Evolutionary conservation across 345 rosid genomes (phyloP), one percentile per base, ranked within the genome.

Genomic region (Gossypium arboreum): DNA sequence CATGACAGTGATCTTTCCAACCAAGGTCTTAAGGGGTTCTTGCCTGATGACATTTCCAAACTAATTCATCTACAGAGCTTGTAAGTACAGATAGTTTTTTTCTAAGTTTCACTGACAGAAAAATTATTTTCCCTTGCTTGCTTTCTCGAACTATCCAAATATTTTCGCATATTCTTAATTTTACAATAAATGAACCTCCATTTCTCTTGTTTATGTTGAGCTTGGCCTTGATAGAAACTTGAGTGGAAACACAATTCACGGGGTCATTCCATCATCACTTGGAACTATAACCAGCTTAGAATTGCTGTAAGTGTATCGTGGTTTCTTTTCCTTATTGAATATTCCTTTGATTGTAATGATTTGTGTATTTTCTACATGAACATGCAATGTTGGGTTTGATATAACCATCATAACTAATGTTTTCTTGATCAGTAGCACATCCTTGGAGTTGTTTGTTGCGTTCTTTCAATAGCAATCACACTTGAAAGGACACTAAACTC

Each of bases 11-110:
- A 79, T 77, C 97, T 96, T 80, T 90, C 82, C 84, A 96, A 84
- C 80, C 98, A 96, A 82, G 98, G 92, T 68, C 82, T 93, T 77
- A 88, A 87, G 83, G 98, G 99, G 75, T 88, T 76, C 84, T 78
- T 96, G 83, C 95, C 95, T 24, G 81, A 75, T 47, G 97, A 86
- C 81, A 85, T 96, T 75, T 90, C 93, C 71, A 84, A 79, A 72
- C 85, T 96, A 57, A 84, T 52, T 62, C 91, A 89, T 84, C 92
- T 96, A 58, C 97, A 85, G 78, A 92, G 85, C 92, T 83, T 96
- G 99, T 92, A 87, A 92, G 95, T 64, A 78, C 34, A 43, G 3
- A 9, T 20, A 24, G 17, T 34, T 56, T 61, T 74, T 45, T 34
- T 20, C 17, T 72, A 9, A 3, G 45, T 57, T 9, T 10, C 68